Evolutionary conservation across 148 eudicot genomes (phyloP).

Genomic region (Fallopia convolvulus): DNA sequence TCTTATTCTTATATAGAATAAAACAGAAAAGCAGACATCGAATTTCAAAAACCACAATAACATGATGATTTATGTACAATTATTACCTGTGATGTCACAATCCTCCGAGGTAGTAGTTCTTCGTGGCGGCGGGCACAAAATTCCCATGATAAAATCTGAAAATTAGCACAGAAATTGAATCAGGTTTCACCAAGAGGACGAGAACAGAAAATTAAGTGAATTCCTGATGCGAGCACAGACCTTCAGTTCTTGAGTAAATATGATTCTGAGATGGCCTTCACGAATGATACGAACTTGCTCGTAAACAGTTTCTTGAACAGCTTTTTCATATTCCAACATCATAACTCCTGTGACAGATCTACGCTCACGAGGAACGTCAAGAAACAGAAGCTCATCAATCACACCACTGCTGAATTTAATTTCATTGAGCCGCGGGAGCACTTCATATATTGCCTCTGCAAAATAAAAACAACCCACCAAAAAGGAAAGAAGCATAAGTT

Average conservation of each 20-base stretch:
- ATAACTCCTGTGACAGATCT: constrained; percentile 64
- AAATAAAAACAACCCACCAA: constrained; percentile 8
- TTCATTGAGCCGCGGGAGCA: constrained; percentile 87
- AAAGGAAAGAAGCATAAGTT: not conserved
- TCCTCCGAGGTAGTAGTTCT: constrained; percentile 84
- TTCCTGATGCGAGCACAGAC: constrained; percentile 18
- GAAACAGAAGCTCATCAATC: constrained; percentile 75
- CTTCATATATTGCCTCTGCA: constrained; percentile 94
- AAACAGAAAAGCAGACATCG: not conserved
- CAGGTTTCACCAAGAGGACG: not conserved
- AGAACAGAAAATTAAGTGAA: not conserved
- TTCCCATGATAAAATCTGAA: constrained; percentile 84
- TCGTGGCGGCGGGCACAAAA: constrained; percentile 92
- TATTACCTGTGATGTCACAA: constrained; percentile 92
- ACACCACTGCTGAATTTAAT: constrained; percentile 94
- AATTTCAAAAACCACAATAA: not conserved
- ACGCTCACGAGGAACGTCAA: constrained; percentile 83
- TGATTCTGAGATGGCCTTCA: constrained; percentile 85
- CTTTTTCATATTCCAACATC: constrained; percentile 86
- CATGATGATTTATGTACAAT: not conserved
- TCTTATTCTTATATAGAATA: not conserved
- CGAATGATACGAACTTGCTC: constrained; percentile 91
- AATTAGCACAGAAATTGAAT: constrained; percentile 11
- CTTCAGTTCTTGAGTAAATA: constrained; percentile 84
- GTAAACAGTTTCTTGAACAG: constrained; percentile 89